These are phyloP conservation scores for Suillus decipiens DNA, from an alignment of 768 basidiomycete genomes.

Conservation along the genomic window DNA sequence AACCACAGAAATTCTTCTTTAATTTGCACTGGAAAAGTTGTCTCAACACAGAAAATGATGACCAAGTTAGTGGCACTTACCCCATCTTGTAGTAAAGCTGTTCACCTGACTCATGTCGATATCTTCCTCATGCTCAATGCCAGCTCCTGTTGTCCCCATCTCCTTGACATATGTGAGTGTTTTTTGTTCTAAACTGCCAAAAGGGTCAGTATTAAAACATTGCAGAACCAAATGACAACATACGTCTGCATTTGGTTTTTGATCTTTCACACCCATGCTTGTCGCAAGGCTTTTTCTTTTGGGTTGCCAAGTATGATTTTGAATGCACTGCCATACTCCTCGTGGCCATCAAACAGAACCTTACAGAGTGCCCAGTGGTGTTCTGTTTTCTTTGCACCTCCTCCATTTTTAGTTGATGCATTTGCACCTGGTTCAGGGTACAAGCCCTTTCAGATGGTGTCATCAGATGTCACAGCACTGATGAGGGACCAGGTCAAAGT, in stretches of 20 bases:
- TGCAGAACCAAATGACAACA: neutral
- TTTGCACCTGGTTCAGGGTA: neutral
- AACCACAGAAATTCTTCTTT: no score
- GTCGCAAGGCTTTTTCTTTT: neutral
- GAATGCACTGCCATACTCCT: neutral
- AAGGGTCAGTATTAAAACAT: no score
- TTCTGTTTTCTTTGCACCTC: neutral
- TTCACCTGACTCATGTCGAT: no score
- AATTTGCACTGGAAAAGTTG: no score
- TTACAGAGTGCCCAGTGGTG: neutral
- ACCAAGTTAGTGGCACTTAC: no score
- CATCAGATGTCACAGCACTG: neutral
- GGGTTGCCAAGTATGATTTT: neutral
- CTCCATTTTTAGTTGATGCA: neutral
- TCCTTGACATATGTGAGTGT: no score
- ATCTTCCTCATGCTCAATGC: no score
- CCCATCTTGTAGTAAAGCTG: no score
- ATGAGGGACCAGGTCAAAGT: neutral
- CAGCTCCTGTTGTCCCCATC: no score
- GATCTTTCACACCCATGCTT: neutral
- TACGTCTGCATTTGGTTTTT: neutral
- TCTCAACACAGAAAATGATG: no score
- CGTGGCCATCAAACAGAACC: constrained; percentile 1
- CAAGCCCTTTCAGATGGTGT: no score
- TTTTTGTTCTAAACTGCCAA: no score